Evolutionary conservation across 2,329 filamentous ascomycete genomes (phyloP).

Genomic region (Fusarium veterinarium): DNA sequence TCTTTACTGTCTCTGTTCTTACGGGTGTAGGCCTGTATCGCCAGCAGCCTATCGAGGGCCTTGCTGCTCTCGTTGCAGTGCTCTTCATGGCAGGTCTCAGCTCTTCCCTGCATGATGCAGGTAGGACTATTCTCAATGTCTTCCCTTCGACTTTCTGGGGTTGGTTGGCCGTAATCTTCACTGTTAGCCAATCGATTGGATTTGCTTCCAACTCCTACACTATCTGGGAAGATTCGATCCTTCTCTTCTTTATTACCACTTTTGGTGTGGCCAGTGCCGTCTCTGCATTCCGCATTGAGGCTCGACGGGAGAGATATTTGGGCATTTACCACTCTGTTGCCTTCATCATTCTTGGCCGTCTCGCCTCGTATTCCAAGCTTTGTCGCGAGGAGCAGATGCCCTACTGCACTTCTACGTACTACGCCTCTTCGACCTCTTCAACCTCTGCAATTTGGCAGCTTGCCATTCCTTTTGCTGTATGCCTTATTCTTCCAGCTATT

Average conservation of each 20-base stretch:
- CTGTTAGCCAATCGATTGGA: slow-evolving; percentile 87
- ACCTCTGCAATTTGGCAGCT: slow-evolving; percentile 94
- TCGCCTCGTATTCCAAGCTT: slow-evolving; percentile 88
- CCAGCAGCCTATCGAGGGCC: slow-evolving; percentile 48
- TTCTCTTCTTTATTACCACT: slow-evolving; percentile 89
- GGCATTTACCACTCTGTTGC: slow-evolving; percentile 86
- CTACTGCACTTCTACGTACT: slow-evolving; percentile 94
- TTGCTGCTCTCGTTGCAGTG: slow-evolving; percentile 54
- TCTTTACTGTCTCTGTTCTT: slow-evolving; percentile 47
- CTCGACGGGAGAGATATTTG: slow-evolving; percentile 74
- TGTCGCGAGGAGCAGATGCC: slow-evolving; percentile 99
- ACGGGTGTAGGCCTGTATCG: slow-evolving; percentile 48
- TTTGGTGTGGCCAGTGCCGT: slow-evolving; percentile 83
- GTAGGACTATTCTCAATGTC: slow-evolving; percentile 62
- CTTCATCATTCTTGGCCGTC: slow-evolving; percentile 81
- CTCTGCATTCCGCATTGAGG: slow-evolving; percentile 79
- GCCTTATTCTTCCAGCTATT: slow-evolving; percentile 76
- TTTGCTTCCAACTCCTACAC: slow-evolving; percentile 99
- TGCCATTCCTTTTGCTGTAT: slow-evolving; percentile 79
- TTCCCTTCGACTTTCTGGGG: slow-evolving; percentile 85
- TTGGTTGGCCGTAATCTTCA: slow-evolving; percentile 85
- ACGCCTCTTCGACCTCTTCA: slow-evolving; percentile 89
- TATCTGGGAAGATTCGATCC: slow-evolving; percentile 97
- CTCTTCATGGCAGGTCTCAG: slow-evolving; percentile 56
- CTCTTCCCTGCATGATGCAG: slow-evolving; percentile 56